Conservation (phyloP, 2,329 filamentous ascomycete species). For the Incumbomyces lentus region DNA sequence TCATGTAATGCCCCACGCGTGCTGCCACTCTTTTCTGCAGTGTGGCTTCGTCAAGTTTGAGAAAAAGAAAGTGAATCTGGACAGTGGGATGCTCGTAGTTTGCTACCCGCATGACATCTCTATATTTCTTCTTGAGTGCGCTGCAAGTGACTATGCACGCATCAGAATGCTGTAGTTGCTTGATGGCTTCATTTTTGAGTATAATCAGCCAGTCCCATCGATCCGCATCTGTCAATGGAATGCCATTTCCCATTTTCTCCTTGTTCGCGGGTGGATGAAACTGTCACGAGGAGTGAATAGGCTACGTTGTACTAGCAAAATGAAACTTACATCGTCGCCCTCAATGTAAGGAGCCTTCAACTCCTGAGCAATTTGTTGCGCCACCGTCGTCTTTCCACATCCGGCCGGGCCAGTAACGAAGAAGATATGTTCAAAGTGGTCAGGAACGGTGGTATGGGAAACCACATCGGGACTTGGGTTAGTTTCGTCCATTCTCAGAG, state of each 20-base stretch:
- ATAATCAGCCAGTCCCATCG: constrained; percentile 93
- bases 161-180: constrained; percentile 38
- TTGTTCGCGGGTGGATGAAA: constrained; percentile 56
- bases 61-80: constrained; percentile 86
- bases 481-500: constrained; percentile 9
- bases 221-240: constrained; percentile 81
- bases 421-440: constrained; percentile 58
- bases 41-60: constrained; percentile 64
- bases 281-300: constrained; percentile 22
- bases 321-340: constrained; percentile 59
- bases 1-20: constrained; percentile 87
- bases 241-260: constrained; percentile 79
- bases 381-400: constrained; percentile 69
- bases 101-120: constrained; percentile 77
- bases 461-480: constrained; percentile 9
- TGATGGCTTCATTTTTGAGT: constrained; percentile 54
- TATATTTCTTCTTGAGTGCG: constrained; percentile 92
- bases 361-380: constrained; percentile 51
- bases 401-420: constrained; percentile 69
- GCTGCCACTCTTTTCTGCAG: constrained; percentile 64
- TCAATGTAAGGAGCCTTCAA: constrained; percentile 62
- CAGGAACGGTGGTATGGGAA: constrained; percentile 7
- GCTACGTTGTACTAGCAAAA: neutral
- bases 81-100: constrained; percentile 63
- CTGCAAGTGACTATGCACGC: constrained; percentile 95